Conservation (phyloP, 2,329 filamentous ascomycete species). For the Fragosphaeria purpurea region DNA sequence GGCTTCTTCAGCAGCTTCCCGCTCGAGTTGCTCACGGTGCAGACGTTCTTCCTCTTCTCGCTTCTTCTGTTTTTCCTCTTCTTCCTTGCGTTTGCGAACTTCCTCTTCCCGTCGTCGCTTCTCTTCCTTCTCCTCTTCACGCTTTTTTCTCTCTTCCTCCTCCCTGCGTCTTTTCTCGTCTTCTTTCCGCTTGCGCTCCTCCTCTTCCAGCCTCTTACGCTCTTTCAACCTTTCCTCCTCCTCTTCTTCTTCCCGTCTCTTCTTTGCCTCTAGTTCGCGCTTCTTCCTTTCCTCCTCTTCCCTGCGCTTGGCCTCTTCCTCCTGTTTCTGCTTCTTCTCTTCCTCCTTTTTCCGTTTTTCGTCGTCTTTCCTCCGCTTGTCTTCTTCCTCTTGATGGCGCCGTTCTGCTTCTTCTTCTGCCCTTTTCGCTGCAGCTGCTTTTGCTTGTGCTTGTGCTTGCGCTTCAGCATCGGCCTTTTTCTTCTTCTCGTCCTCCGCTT, state of each 20-base stretch:
- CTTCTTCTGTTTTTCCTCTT: slow-evolving; percentile 20
- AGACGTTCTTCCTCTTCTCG: slow-evolving; percentile 38
- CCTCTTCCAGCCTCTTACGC: slow-evolving; percentile 23
- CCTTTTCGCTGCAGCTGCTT: slow-evolving; percentile 18
- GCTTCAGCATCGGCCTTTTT: slow-evolving; percentile 18
- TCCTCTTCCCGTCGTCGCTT: slow-evolving; percentile 19
- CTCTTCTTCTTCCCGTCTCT: slow-evolving; percentile 18
- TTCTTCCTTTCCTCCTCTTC: slow-evolving; percentile 19
- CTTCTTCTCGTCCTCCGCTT: slow-evolving; percentile 21
- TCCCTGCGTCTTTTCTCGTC: slow-evolving; percentile 24
- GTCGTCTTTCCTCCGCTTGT: slow-evolving; percentile 23
- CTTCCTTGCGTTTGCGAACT: slow-evolving; percentile 21
- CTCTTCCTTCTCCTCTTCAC: slow-evolving; percentile 21
- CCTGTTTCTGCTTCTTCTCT: slow-evolving; percentile 19
- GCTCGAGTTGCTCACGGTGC: slow-evolving; percentile 33
- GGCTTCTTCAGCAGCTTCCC: slow-evolving; percentile 39
- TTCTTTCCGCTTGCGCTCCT: slow-evolving; percentile 22
- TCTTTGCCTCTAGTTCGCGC: slow-evolving; percentile 14
- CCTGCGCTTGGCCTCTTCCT: slow-evolving; percentile 28
- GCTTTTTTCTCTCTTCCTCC: slow-evolving; percentile 20
- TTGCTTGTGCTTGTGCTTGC: slow-evolving; percentile 1
- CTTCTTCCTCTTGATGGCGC: slow-evolving; percentile 22
- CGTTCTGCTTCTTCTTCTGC: slow-evolving; percentile 18
- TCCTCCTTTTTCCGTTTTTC: slow-evolving; percentile 18
- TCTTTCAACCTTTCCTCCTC: slow-evolving; percentile 20